phyloP scores from a whole-genome alignment of 495 filamentous ascomycete genomes.

The Evernia prunastri region DNA sequence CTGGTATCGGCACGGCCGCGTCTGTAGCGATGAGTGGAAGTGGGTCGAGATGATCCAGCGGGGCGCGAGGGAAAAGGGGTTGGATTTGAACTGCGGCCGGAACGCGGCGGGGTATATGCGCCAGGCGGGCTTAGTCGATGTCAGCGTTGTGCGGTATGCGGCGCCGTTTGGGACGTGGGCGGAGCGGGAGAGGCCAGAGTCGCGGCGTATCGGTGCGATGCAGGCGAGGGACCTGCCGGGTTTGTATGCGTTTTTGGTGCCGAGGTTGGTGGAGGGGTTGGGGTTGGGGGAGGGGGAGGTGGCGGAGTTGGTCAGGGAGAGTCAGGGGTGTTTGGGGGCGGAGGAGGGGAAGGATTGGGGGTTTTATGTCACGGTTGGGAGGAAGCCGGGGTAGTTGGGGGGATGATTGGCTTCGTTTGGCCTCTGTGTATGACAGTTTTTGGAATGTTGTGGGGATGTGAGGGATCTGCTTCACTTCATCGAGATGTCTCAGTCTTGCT shows the following conservation, averaged over 20 bases:
- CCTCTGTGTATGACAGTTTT: no score
- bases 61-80: not conserved
- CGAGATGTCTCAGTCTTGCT: no score
- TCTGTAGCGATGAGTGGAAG: not conserved
- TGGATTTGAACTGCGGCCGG: conserved; percentile 5
- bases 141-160: not conserved
- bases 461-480: no score
- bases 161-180: not conserved
- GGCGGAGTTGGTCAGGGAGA: not conserved
- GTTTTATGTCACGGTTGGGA: not conserved
- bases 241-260: not conserved
- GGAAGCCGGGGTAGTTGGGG: no score
- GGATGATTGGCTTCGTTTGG: no score
- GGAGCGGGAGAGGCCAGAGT: not conserved
- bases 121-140: not conserved
- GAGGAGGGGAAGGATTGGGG: not conserved
- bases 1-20: not conserved
- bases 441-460: no score
- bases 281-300: not conserved
- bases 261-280: not conserved
- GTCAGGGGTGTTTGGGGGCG: not conserved
- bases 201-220: not conserved
- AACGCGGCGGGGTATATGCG: conserved; percentile 5
- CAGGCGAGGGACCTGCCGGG: not conserved
- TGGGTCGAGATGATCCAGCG: not conserved